A percentile compares a stretch with the other conserved stretches of the same genome.
Evolutionary conservation across 2,329 filamentous ascomycete species (phyloP).

Genomic region (Zymoseptoria brevis): DNA sequence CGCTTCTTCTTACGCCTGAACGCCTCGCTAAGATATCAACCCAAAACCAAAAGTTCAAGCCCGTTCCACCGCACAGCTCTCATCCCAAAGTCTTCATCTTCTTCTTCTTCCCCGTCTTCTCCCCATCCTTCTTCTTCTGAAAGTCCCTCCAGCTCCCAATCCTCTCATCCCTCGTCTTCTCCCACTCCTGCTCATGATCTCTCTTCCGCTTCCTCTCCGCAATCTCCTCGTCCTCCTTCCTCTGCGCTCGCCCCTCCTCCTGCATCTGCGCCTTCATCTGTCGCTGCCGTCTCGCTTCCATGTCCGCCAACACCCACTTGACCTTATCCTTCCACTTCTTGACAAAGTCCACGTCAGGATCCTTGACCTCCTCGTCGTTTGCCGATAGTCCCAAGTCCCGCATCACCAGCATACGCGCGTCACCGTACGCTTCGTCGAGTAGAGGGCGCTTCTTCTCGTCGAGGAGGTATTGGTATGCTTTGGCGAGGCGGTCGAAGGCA

Average conservation of each 20-base stretch:
- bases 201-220: conserved; percentile 56
- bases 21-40: neutral
- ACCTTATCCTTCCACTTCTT: conserved; percentile 85
- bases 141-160: conserved; percentile 94
- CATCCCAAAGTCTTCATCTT: conserved; percentile 48
- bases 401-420: conserved; percentile 90
- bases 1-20: neutral
- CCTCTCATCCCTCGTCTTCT: conserved; percentile 79
- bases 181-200: conserved; percentile 92
- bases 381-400: conserved; percentile 89
- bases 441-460: conserved; percentile 84
- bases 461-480: conserved; percentile 82
- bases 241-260: conserved; percentile 86
- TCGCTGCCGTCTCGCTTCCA: conserved; percentile 73
- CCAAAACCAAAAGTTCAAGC: neutral
- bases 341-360: conserved; percentile 65
- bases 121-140: conserved; percentile 51
- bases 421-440: conserved; percentile 90
- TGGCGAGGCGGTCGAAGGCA: conserved; percentile 92
- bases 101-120: conserved; percentile 42
- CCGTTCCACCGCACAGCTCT: conserved; percentile 6
- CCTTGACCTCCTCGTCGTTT: conserved; percentile 75
- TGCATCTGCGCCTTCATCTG: conserved; percentile 93
- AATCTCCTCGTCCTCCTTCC: conserved; percentile 74
- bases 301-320: conserved; percentile 82